Evolutionary conservation across 345 rosid species (phyloP).

Genomic region (Erucastrum elatum): DNA sequence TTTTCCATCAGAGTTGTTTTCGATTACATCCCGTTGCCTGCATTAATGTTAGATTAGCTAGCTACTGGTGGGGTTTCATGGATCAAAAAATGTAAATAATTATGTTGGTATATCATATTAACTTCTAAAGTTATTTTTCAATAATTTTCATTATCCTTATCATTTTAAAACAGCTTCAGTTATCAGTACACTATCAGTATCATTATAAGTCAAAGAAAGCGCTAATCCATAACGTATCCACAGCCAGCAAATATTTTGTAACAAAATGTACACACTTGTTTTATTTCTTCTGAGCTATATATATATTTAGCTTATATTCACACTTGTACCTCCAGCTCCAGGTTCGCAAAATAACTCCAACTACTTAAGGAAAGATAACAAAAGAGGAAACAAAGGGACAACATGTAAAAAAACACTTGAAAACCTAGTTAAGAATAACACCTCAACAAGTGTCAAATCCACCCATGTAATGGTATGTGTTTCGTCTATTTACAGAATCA

Average conservation of each 20-base stretch:
- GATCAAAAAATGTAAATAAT: not conserved
- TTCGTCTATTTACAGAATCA: slow-evolving; percentile 29
- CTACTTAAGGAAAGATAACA: slow-evolving; percentile 19
- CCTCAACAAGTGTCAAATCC: slow-evolving; percentile 23
- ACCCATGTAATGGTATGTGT: slow-evolving; percentile 7
- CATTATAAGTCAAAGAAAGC: not conserved
- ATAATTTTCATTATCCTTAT: not conserved
- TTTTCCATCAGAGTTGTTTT: too few relatives aligned
- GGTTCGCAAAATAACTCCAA: not conserved
- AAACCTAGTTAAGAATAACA: slow-evolving; percentile 29
- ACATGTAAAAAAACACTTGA: not conserved
- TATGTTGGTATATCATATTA: not conserved
- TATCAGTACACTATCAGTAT: not conserved
- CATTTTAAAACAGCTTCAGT: not conserved
- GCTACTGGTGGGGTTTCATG: too few relatives aligned
- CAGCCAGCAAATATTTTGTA: not conserved
- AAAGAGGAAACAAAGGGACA: slow-evolving; percentile 35
- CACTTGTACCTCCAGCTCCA: slow-evolving; percentile 10
- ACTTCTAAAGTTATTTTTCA: not conserved
- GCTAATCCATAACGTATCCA: not conserved
- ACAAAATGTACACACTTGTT: not conserved
- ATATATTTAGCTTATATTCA: not conserved
- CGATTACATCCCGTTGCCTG: too few relatives aligned
- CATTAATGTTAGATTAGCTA: too few relatives aligned
- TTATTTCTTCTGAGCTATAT: not conserved